Evolutionary conservation across 1,284 basidiomycete genomes (phyloP).

Genomic region (Xerocomus amazonicus): DNA sequence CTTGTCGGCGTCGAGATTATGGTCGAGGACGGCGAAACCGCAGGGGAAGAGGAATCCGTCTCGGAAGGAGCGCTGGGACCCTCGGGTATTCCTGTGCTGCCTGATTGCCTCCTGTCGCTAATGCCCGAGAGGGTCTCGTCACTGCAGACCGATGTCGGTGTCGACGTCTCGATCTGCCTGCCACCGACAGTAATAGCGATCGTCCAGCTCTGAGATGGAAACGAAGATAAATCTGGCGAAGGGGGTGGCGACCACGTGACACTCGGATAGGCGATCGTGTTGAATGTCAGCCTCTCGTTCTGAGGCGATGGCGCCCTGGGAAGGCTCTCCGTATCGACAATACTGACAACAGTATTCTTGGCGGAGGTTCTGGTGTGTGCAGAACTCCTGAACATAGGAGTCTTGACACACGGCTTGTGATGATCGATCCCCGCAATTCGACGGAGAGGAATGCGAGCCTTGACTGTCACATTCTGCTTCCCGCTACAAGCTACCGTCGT

Average conservation of each 20-base stretch:
- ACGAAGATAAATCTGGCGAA: slow-evolving; percentile 3
- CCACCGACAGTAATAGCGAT: background rate
- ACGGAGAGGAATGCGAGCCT: background rate
- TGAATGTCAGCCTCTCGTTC: background rate
- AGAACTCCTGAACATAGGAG: background rate
- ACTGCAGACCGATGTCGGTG: background rate
- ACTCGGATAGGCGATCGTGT: background rate
- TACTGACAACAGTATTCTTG: background rate
- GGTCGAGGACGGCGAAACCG: background rate
- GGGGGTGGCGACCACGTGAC: background rate
- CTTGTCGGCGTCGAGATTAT: background rate
- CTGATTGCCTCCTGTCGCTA: background rate
- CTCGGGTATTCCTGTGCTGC: background rate
- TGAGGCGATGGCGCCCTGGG: background rate
- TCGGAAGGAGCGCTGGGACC: background rate
- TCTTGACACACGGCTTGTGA: background rate
- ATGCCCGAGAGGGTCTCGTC: background rate
- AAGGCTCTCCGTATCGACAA: background rate
- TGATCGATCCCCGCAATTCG: background rate
- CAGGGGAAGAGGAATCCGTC: background rate
- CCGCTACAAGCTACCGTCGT: background rate
- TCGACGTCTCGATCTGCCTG: background rate
- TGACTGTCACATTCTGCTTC: background rate
- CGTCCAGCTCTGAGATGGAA: slow-evolving; percentile 7
- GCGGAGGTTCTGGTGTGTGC: background rate